Evolutionary conservation across 2,329 filamentous ascomycete genomes (phyloP), one percentile per base, ranked within the genome.

Genomic region (Blumeriella jaapii): DNA sequence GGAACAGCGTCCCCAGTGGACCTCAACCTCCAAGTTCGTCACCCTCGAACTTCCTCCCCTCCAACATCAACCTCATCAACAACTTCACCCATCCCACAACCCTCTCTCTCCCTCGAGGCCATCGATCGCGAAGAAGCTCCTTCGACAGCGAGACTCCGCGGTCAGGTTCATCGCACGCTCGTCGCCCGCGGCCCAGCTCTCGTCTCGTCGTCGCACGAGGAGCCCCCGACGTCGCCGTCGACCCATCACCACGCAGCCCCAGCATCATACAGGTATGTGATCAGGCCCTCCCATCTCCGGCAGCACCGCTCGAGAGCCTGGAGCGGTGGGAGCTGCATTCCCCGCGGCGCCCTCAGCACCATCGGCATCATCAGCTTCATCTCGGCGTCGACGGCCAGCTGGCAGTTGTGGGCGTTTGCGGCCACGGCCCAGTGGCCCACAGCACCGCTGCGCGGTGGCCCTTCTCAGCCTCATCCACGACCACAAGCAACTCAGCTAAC

Each of bases 231-330:
- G 17, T 32, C 31, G 34, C 40, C 45, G 24, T 42, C 31, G 29
- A 38, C 45, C 40, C 32, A 41, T 39, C 39, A 38, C 38, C 35
- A 20, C 24, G 31, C 28, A 31, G 36, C 28, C 20, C 23, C 9
- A 29, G 34, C 38, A 38, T 20, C 29, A 45, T 34, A 42, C 36
- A 45, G 44, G 41, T 45, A 47, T 39, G 46, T 48, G 38, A 44
- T 31, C 11, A 34, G 15, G 22, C 34, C 20, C 12, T 17, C 25
- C 34, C 34, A 35, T 20, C 28, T 19, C 15, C 15, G 10, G 14
- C 23, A 17, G 20, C n/a, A 27, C 14, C 11, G 4, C 19, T 34
- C 28, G 25, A 38, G 20, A 19, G n/a, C 28, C n/a, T 27, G 23
- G 19, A n/a, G n/a, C n/a, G n/a, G n/a, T n/a, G n/a, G n/a, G n/a